phyloP scores from a whole-genome alignment of 2,329 filamentous ascomycete species.

The Colletotrichum sp. region DNA sequence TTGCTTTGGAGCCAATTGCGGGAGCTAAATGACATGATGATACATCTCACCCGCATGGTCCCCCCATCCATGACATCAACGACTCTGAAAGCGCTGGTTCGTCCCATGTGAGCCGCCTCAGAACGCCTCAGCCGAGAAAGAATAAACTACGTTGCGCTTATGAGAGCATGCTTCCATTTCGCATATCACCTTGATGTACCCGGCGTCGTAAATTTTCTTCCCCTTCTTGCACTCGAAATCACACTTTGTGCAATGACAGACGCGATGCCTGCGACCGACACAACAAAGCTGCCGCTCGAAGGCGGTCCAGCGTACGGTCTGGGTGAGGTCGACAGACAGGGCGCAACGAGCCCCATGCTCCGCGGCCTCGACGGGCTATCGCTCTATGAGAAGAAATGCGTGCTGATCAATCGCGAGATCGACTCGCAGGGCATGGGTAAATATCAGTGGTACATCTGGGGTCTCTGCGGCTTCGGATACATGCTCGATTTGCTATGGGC shows the following conservation, averaged over 20 bases:
- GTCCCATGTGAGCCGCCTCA: neutral
- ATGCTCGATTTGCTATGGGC: constrained; percentile 63
- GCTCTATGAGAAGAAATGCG: constrained; percentile 39
- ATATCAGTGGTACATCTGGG: constrained; percentile 59
- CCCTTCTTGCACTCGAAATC: neutral
- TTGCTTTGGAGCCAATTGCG: neutral
- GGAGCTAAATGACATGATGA: neutral
- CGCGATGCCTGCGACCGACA: neutral
- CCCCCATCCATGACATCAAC: constrained; percentile 5
- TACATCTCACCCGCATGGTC: neutral
- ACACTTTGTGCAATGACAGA: neutral
- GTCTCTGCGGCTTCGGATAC: constrained; percentile 59
- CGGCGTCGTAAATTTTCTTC: neutral
- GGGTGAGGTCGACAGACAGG: neutral
- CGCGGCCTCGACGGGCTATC: constrained; percentile 28
- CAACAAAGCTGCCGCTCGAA: neutral
- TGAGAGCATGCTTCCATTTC: neutral
- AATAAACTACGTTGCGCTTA: neutral
- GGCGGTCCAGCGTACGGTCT: neutral
- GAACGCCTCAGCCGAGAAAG: neutral
- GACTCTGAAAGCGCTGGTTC: neutral
- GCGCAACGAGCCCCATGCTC: neutral
- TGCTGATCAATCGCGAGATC: constrained; percentile 47
- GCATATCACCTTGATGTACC: neutral
- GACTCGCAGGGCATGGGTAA: constrained; percentile 56